Conservation (phyloP, 2,329 filamentous ascomycete genomes). For the Trematosphaeria pertusa region DNA sequence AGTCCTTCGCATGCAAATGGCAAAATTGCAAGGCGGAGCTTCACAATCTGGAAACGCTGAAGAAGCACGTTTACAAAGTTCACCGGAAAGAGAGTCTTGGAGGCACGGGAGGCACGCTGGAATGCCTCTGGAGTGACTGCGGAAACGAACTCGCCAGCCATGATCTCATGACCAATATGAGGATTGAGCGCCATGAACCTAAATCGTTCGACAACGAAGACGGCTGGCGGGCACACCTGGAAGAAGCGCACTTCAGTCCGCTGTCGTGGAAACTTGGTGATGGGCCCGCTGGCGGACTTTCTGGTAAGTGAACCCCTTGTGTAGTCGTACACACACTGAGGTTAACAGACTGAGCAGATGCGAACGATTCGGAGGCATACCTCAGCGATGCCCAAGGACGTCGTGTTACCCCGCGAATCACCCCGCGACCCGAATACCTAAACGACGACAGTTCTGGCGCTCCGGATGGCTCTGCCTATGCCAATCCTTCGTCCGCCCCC, state of each 20-base stretch:
- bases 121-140: constrained; percentile 58
- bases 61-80: constrained; percentile 64
- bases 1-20: constrained; percentile 66
- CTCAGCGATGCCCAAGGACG: constrained; percentile 57
- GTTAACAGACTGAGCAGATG: constrained; percentile 38
- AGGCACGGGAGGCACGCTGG: too few relatives aligned
- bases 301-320: constrained; percentile 58
- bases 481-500: constrained; percentile 46
- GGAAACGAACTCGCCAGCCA: constrained; percentile 30
- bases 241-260: constrained; percentile 58
- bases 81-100: constrained; percentile 53
- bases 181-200: constrained; percentile 26
- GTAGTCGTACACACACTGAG: constrained; percentile 11
- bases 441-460: constrained; percentile 7
- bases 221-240: constrained; percentile 60
- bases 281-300: constrained; percentile 61
- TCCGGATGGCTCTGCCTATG: constrained; percentile 17
- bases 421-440: constrained; percentile 25
- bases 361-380: constrained; percentile 54
- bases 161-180: constrained; percentile 32
- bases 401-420: constrained; percentile 55
- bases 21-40: constrained; percentile 62
- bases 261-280: constrained; percentile 67
- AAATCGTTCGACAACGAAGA: constrained; percentile 48
- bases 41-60: constrained; percentile 67